A percentile compares a stretch with the other conserved stretches of the same genome.
phyloP scores from a whole-genome alignment of 2,329 filamentous ascomycete genomes.

The Nemania sp. region DNA sequence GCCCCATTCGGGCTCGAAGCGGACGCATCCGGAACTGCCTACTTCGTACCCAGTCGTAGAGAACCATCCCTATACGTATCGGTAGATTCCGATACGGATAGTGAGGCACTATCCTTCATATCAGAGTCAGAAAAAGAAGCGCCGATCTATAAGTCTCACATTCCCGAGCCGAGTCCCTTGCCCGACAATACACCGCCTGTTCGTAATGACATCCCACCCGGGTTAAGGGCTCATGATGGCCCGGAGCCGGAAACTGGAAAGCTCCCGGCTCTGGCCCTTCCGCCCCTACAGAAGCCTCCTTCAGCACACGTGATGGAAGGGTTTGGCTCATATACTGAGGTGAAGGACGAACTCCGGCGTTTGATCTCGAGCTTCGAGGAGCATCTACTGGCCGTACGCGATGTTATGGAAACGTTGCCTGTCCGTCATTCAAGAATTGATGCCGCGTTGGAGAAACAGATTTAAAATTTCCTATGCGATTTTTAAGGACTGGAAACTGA shows the following conservation, averaged over 20 bases:
- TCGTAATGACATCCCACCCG: conserved; percentile 10
- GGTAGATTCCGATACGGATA: conserved; percentile 10
- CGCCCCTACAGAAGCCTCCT: neutral
- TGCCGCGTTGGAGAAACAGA: conserved; percentile 1
- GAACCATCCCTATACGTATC: conserved; percentile 12
- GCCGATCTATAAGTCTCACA: conserved; percentile 9
- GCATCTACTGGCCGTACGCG: neutral
- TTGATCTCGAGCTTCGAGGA: too few species aligned
- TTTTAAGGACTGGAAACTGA: conserved; percentile 9
- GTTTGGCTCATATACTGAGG: too few species aligned
- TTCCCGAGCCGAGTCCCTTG: conserved; percentile 9
- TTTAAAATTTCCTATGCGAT: conserved; percentile 1
- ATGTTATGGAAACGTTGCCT: conserved; percentile 3
- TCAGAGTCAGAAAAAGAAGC: conserved; percentile 14
- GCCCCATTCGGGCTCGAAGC: conserved; percentile 2
- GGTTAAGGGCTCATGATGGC: conserved; percentile 8
- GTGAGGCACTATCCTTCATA: conserved; percentile 12
- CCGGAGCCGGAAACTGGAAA: conserved; percentile 2
- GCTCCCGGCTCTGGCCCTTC: too few species aligned
- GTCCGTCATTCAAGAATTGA: conserved; percentile 4
- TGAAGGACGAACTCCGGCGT: too few species aligned
- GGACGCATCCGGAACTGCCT: conserved; percentile 7
- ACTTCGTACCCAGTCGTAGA: conserved; percentile 8
- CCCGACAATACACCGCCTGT: conserved; percentile 11
- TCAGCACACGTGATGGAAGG: too few species aligned